These are phyloP conservation scores for Acer saccharum DNA, from an alignment of 345 rosid genomes.

Conservation along the genomic window DNA sequence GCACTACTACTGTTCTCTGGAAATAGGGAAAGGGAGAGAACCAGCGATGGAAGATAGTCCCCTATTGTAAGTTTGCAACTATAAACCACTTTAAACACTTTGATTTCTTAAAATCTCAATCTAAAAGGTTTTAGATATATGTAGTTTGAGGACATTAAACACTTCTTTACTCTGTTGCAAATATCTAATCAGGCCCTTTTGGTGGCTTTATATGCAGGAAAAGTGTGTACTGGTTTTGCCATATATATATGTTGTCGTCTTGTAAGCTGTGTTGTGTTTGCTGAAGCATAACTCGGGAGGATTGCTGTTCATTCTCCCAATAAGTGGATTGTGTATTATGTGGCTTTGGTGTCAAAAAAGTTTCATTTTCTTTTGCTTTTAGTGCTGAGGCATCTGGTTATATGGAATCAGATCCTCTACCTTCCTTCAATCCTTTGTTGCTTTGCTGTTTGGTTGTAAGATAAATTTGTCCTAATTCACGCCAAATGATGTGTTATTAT, in stretches of 20 bases:
- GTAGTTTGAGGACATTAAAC: neutral
- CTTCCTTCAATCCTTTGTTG: too few species aligned
- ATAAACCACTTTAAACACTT: neutral
- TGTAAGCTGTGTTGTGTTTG: slow-evolving; percentile 9
- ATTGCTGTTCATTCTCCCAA: neutral
- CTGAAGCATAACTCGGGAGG: slow-evolving; percentile 6
- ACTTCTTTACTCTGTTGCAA: neutral
- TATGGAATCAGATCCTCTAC: too few species aligned
- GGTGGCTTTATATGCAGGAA: slow-evolving; percentile 34
- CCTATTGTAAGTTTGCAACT: slow-evolving; percentile 56
- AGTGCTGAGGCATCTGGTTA: too few species aligned
- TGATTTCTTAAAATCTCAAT: neutral
- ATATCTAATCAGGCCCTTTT: neutral
- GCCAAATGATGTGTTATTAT: too few species aligned
- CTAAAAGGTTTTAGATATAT: too few species aligned
- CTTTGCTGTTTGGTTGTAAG: too few species aligned
- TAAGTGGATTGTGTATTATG: slow-evolving; percentile 1
- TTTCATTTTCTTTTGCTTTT: too few species aligned
- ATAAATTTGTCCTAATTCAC: too few species aligned
- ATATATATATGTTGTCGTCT: neutral
- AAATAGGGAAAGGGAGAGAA: slow-evolving; percentile 83
- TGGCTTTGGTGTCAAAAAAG: neutral
- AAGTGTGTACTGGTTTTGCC: neutral
- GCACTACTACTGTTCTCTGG: slow-evolving; percentile 74
- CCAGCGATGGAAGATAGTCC: slow-evolving; percentile 82